Base-by-base conservation (phyloP, 1,284 basidiomycete genomes). In the Austropuccinia psidii region DNA sequence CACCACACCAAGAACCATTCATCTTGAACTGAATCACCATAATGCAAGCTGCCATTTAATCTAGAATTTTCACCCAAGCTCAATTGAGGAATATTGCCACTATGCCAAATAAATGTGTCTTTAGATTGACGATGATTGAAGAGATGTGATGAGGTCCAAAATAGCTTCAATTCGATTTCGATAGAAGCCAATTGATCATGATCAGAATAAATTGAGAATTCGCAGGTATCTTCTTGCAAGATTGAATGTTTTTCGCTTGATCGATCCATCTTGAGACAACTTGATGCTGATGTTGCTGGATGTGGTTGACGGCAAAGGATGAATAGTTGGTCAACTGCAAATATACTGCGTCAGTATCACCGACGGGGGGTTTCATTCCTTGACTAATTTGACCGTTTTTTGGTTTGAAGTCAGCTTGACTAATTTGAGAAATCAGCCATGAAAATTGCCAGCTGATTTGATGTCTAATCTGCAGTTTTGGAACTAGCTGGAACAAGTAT, bases 1-100 rank as follows among this genome's bases (percentile, higher is more conserved):
- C 97, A 83, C 90, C 91, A 98, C 17, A 95, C 91, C 19, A 87
- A 85, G 78, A 89, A 89, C 94, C 94, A 98, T 82, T 98, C 95
- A 79, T 98, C 94, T 79, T 98, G 93, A 21, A 98, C 86, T 66
- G 89, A 90, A 80, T 96, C 95, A 3, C 93, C 93, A 24, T 73
- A 73, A 37, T 64, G 21, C 27, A 73, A 47, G 47, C 24, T 33
- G 19, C 60, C 60, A 43, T 62, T 31, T 9, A 72, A 35, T 17
- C 15, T 39, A 27, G 17, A n/a, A 13, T 52, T 35, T 31, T 24
- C 15, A 37, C 64, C 54, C 7, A 37, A 52, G 29, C 21, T 55
- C 2, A 60, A 47, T 1, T 62, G 7, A 41, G 49, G 58, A 15
- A 52, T 60, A 54, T 65, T 31, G 1, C 58, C 58, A 65, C 17